Evolutionary conservation across 2,329 filamentous ascomycete species (phyloP).

Genomic region (Colletotrichum incanum): DNA sequence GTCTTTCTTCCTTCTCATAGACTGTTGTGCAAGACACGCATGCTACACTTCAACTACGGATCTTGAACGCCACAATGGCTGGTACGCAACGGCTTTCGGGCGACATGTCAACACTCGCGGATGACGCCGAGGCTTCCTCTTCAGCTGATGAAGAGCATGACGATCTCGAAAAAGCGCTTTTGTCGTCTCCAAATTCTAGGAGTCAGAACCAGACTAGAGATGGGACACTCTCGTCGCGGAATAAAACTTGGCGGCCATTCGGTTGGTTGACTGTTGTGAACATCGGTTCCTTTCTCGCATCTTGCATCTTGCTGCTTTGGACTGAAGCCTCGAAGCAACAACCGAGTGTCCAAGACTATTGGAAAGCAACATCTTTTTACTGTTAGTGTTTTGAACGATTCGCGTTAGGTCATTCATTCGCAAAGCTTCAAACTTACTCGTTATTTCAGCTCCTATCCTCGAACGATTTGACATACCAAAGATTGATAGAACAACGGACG

Average conservation of each 20-base stretch:
- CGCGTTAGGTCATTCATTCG: too few species aligned
- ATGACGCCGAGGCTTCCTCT: not conserved
- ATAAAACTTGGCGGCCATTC: not conserved
- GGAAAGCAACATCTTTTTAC: conserved; percentile 25
- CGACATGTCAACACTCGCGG: not conserved
- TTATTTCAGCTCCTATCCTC: not conserved
- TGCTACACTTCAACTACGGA: not conserved
- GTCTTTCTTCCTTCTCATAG: not conserved
- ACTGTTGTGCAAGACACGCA: too few species aligned
- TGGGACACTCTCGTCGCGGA: too few species aligned
- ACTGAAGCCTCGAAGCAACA: not conserved
- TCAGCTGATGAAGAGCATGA: not conserved
- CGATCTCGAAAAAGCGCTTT: conserved; percentile 9
- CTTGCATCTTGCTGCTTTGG: not conserved
- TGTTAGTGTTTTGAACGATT: not conserved
- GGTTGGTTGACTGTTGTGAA: not conserved
- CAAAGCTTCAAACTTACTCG: not conserved
- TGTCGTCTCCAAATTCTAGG: not conserved
- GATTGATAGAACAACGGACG: conserved; percentile 6
- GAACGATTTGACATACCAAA: conserved; percentile 21
- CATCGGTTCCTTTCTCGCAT: not conserved
- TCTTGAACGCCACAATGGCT: not conserved
- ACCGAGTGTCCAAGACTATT: not conserved
- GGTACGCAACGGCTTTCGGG: too few species aligned
- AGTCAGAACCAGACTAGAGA: too few species aligned